Conservation (phyloP, 176 grass and related monocot genomes). For the Secale cereale region DNA sequence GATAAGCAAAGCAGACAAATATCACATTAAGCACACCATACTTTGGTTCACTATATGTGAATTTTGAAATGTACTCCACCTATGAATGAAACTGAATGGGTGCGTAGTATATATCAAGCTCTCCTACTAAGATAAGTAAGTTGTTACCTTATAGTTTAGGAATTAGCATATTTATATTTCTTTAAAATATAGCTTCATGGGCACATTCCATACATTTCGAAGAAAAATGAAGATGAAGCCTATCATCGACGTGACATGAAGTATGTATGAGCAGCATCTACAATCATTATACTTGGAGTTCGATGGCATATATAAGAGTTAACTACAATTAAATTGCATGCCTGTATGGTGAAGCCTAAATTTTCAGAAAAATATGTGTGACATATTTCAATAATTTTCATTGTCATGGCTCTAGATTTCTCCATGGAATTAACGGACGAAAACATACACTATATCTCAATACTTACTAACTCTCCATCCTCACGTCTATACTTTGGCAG, state of each 20-base stretch:
- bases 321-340: too few relatives aligned
- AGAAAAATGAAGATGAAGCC: too few relatives aligned
- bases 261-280: too few relatives aligned
- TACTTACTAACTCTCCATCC: not conserved
- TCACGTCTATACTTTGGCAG: not conserved
- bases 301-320: too few relatives aligned
- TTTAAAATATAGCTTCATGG: too few relatives aligned
- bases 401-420: not conserved
- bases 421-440: not conserved
- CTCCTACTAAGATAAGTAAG: not conserved
- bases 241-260: too few relatives aligned
- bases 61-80: not conserved
- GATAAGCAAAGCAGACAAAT: not conserved
- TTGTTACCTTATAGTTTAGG: not conserved
- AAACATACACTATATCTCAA: not conserved
- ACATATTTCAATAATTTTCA: not conserved
- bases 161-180: not conserved
- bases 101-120: not conserved
- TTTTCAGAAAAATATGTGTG: too few relatives aligned
- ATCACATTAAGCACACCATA: not conserved
- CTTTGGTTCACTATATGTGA: not conserved
- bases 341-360: too few relatives aligned
- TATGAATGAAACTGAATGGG: not conserved
- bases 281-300: too few relatives aligned
- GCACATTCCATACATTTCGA: too few relatives aligned